Percentiles rank a stretch among this genome's conserved stretches.
phyloP scores from a whole-genome alignment of 768 basidiomycete genomes.

The Cystobasidium ongulense region DNA sequence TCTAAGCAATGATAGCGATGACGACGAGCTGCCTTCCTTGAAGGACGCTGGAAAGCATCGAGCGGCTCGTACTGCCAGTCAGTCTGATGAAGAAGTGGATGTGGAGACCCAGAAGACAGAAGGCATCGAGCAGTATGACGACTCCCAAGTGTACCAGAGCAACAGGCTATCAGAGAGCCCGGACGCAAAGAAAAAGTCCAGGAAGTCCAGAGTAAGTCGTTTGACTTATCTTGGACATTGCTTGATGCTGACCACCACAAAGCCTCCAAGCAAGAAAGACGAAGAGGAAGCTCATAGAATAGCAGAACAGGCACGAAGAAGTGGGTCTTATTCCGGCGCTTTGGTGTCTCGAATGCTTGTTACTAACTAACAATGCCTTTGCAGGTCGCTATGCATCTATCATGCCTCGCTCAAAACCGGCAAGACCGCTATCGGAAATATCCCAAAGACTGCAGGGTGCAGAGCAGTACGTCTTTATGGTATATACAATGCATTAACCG shows the following conservation, averaged over 20 bases:
- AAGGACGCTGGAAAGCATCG: background rate
- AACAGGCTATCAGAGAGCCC: background rate
- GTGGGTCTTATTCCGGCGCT: background rate
- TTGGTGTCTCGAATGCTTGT: background rate
- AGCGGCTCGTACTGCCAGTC: background rate
- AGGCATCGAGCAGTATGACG: constrained; percentile 24
- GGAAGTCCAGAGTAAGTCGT: constrained; percentile 1
- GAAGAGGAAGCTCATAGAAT: background rate
- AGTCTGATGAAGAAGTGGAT: constrained; percentile 10
- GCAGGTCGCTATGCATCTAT: background rate
- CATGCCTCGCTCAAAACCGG: constrained; percentile 1
- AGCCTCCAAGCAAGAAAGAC: constrained; percentile 7
- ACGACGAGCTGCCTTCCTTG: background rate
- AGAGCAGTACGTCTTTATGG: background rate
- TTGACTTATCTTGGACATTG: background rate
- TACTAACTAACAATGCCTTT: background rate
- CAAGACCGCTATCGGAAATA: constrained; percentile 17
- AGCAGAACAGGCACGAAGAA: background rate
- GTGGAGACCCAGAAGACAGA: constrained; percentile 14
- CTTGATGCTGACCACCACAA: background rate
- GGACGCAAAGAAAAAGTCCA: background rate
- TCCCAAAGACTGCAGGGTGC: background rate
- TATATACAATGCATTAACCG: background rate
- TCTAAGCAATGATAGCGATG: background rate
- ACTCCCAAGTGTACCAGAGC: constrained; percentile 4